Evolutionary conservation across 169 alveolate genomes (phyloP), one percentile per base, ranked within the genome.

Genomic region (Neospora caninum): DNA sequence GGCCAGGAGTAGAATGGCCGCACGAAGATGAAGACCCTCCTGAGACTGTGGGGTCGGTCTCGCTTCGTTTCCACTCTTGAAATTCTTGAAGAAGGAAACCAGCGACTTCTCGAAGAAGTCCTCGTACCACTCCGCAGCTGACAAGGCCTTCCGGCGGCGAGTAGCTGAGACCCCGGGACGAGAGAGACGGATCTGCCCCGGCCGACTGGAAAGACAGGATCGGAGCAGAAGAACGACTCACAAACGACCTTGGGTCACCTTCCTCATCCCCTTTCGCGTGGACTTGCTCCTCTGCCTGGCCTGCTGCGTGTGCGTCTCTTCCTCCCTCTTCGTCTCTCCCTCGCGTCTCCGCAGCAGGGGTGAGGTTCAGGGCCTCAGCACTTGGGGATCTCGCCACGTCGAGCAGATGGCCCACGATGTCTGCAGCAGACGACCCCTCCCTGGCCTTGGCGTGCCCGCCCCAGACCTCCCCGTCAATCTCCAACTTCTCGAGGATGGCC

Each of bases 381-480:
- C 58, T 13, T 4, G 4, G 58, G 58, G 13, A 13, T 49, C 58
- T 49, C 58, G 58, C 58, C 22, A 4, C 58, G 58, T 49, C 58
- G 58, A 7, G 58, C 58, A 49, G 58, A 4, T 49, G 58, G 13
- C 13, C 58, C 22, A 7, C 4, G 58, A 4, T 49, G 58, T 49
- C 58, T 49, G 22, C 58, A 7, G 58, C 22, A 13, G 58, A 49
- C 58, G 58, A 4, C 73, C 73, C n/a, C 20, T 4, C 31, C 25
- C 31, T 29, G 25, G 4, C 73, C 73, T 64, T 64, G 4, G n/a
- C 73, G 73, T 29, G 25, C 20, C 73, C 73, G 31, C 73, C 58
- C 88, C 88, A 80, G 49, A 6, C 25, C n/a, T 80, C 88, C 25
- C 88, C 88, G n/a, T 80, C 88, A 29, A 80, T 80, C 25, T 80